Percentiles rank a stretch among this genome's conserved stretches.
Evolutionary conservation across 1,284 basidiomycete species (phyloP).

Genomic region (Cutaneotrichosporon cyanovorans): DNA sequence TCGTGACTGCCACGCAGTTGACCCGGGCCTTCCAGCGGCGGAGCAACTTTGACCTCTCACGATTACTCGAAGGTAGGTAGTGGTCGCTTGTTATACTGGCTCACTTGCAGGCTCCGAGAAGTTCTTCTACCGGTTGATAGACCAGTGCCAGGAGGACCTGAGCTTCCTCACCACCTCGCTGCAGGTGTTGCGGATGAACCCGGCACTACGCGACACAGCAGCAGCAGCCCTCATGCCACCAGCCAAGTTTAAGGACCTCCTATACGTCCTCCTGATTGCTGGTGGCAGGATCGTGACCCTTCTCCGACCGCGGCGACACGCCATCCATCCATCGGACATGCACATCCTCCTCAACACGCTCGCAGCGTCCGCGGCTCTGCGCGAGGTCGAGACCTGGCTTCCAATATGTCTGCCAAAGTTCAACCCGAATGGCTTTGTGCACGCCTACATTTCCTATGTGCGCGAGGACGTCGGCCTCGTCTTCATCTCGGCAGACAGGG

Average conservation of each 20-base stretch:
- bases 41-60: constrained; percentile 82
- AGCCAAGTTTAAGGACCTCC: constrained; percentile 74
- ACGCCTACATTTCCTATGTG: constrained; percentile 80
- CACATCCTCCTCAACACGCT: constrained; percentile 75
- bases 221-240: constrained; percentile 69
- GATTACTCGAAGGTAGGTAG: constrained; percentile 67
- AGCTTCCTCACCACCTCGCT: constrained; percentile 72
- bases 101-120: constrained; percentile 63
- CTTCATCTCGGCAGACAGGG: constrained; percentile 47
- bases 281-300: constrained; percentile 75
- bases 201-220: constrained; percentile 58
- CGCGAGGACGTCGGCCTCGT: constrained; percentile 44
- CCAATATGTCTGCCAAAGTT: constrained; percentile 94
- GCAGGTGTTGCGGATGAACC: constrained; percentile 69
- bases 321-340: constrained; percentile 87
- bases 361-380: constrained; percentile 59
- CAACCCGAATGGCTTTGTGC: constrained; percentile 81
- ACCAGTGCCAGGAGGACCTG: constrained; percentile 66
- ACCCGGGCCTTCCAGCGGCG: constrained; percentile 75
- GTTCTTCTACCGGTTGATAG: constrained; percentile 64
- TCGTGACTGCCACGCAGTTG: constrained; percentile 78
- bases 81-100: neutral
- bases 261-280: constrained; percentile 81
- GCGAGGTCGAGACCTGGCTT: constrained; percentile 78
- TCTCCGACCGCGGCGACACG: constrained; percentile 82